Base-by-base conservation (phyloP, 2,329 filamentous ascomycete species). In the Penicillium sp. region DNA sequence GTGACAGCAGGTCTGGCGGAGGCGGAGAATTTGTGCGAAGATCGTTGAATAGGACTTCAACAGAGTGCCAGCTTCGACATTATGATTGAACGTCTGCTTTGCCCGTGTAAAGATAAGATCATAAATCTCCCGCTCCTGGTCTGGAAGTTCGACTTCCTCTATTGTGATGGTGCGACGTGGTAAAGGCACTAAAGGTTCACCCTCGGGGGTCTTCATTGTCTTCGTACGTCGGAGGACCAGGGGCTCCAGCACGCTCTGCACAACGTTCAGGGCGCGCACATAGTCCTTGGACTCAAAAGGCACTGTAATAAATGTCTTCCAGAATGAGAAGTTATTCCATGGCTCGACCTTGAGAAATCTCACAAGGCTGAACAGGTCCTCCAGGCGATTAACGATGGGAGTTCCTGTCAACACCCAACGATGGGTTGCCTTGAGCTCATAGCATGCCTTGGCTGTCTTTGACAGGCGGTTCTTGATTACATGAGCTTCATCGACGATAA, bases 311-410 rank as follows among this genome's bases (percentile, higher is more conserved):
- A 98, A 98, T 0, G 93, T 97, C 65, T 90, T 90, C 93, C 93
- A 98, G 71, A 95, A 98, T 0, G 90, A 95, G 68, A 98, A 98
- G 67, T 97, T 97, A 62, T 86, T 93, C 93, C 93, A 98, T 0
- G 93, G 93, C 65, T 97, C 91, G 4, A 98, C 93, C 49, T 88
- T 84, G 12, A 98, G 74, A 69, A 97, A 98, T 3, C 88, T 83
- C 12, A 97, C 88, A 33, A 98, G 72, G 62, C 88, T 95, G 72
- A 96, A 97, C 13, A 98, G 73, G 69, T 97, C 93, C 66, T 97
- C 91, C 0, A 98, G 77, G 38, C 88, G 84, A 67, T 98, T 98
- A 57, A 98, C 91, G 49, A 98, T 97, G 0, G 93, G 93, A 0
- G 93, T 98, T n/a, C 93, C 93, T 0, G 93, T 98, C 43, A 98